Base-by-base conservation (phyloP, 164 flowering plant species). In the Platanus orientalis region DNA sequence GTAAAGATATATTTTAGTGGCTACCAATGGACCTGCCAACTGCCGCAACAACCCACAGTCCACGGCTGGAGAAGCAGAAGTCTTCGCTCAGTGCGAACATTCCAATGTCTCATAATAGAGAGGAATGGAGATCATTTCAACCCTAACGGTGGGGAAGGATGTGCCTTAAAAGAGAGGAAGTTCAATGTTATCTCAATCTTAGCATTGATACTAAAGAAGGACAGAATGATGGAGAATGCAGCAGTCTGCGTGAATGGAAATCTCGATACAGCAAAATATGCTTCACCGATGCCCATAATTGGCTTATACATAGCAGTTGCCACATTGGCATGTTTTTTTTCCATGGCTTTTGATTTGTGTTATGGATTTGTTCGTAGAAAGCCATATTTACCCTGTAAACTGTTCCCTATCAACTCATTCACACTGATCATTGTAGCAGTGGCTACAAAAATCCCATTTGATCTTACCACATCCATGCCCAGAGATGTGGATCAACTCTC, bases 381-480 rank as follows among this genome's bases (percentile, higher is more conserved):
- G 27, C 56, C 54, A 30, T 69, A 64, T 63, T 52, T 63, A 20
- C 68, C 68, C 6, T 63, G 60, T 44, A 54, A 47, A 23, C 53
- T 21, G 23, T 53, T 70, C 49, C n/a, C 69, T 11, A 60, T 64
- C 14, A 70, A 64, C 14, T 56, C 68, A 19, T 13, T 54, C 24
- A 39, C 67, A 28, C 10, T 58, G 11, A 57, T 63, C 6, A 29
- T 64, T 13, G 50, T 70, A 29, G 62, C 60, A 13, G 58, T 64
- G 42, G 64, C 64, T 3, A 55, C 57, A 27, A 69, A 69, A 60
- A 36, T 64, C 40, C 64, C 73, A 23, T 21, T 53, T 14, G 68
- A 69, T 53, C 32, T 63, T 4, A 58, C 62, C 10, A 58, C 47
- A 23, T 11, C 54, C 0, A 60, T 64, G 68, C 62, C 63, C 27